A percentile compares a stretch with the other conserved stretches of the same genome.
These are phyloP conservation scores for Populus tremula DNA, from an alignment of 345 rosid genomes.

Conservation along the genomic window DNA sequence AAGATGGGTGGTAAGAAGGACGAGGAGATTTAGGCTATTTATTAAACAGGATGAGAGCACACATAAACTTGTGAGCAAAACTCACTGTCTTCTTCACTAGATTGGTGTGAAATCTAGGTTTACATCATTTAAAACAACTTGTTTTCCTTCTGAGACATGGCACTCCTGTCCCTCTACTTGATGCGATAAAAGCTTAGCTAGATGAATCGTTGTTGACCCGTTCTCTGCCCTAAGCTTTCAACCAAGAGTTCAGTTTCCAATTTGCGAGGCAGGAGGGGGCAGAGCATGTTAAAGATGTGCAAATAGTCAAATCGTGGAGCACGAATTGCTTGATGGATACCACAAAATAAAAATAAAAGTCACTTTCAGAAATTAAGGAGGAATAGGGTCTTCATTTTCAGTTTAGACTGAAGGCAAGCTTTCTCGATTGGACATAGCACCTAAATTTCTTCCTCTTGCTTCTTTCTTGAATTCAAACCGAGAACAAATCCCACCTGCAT, in stretches of 20 bases:
- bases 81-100: neutral
- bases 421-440: neutral
- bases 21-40: neutral
- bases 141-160: neutral
- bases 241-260: neutral
- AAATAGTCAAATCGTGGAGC: neutral
- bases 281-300: neutral
- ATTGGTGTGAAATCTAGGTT: neutral
- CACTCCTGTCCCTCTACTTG: neutral
- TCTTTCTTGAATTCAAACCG: neutral
- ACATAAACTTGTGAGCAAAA: neutral
- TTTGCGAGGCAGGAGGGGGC: neutral
- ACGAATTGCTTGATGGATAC: neutral
- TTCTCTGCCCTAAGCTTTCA: neutral
- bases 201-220: neutral
- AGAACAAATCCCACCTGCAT: neutral
- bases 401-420: neutral
- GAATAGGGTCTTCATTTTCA: neutral
- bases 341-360: too few species aligned
- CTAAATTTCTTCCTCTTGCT: neutral
- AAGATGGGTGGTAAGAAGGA: neutral
- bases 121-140: neutral
- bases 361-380: too few species aligned
- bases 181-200: too few species aligned
- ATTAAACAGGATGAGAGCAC: neutral